Base-by-base conservation (phyloP, 805 yeast genomes). In the Grigorovia yakushimaensis region DNA sequence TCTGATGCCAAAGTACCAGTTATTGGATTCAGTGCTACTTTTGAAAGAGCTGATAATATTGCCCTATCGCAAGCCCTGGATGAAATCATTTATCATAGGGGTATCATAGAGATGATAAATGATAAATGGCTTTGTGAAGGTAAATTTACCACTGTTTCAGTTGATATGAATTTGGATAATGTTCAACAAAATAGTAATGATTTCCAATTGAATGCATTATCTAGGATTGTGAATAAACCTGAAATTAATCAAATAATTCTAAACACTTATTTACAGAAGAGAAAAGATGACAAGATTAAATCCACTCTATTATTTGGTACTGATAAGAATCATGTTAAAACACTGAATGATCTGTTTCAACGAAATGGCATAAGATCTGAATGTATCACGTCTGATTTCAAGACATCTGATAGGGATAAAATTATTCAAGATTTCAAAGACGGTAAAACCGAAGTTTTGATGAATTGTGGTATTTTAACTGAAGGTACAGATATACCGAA, bases 401-500 rank as follows among this genome's bases (percentile, higher is more conserved):
- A 70, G 5, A 64, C 68, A 18, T 58, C 60, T 5, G 79, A 74
- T 39, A 69, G 97, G 39, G 73, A 67, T 15, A 57, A 62, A 2
- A 70, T 79, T 0, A 64, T 88, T 2, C 63, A 68, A 5, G 81
- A 76, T 35, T 91, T 89, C 59, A 74, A 72, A 50, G 54, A 65
- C 0, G 88, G 93, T 0, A 59, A 72, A 15, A 71, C 86, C 18
- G 78, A 82, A 4, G 94, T 91, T 0, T 65, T 89, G 27, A 74
- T 93, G 67, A 91, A 91, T 59, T 93, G 95, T 61, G 87, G 84
- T 17, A 86, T 89, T 5, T 82, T 91, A 55, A 89, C 96, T 0
- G 98, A 89, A 62, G 98, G 98, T 0, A 88, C 97, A 0, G 97
- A 89, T 66, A 81, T 91, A 18, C 97, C 97, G 2, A 81, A 81